Conservation (phyloP, 1,284 basidiomycete genomes). For the Tetrapyrgos nigripes region DNA sequence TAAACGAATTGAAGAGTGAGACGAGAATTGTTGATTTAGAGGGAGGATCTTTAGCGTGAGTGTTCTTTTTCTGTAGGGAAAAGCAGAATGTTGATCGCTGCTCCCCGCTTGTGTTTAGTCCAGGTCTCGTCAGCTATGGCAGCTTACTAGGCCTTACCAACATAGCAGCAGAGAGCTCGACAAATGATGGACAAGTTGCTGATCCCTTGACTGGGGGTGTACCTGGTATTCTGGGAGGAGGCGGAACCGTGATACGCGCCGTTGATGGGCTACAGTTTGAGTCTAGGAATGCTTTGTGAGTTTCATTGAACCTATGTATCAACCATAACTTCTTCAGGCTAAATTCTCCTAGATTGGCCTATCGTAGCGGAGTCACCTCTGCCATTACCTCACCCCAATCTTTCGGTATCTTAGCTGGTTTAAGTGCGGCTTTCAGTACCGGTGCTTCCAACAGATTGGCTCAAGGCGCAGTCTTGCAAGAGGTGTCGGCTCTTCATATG, state of each 20-base stretch:
- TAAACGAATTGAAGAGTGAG: conserved; percentile 16
- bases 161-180: conserved; percentile 68
- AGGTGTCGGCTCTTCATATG: conserved; percentile 77
- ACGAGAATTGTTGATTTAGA: conserved; percentile 50
- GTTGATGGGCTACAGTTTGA: conserved; percentile 78
- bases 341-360: conserved; percentile 54
- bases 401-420: conserved; percentile 65
- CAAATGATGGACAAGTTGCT: conserved; percentile 67
- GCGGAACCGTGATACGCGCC: conserved; percentile 64
- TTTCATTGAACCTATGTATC: conserved; percentile 6
- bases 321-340: background rate
- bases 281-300: conserved; percentile 74
- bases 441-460: conserved; percentile 69
- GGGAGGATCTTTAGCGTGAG: conserved; percentile 56
- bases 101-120: conserved; percentile 43
- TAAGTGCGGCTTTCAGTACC: conserved; percentile 71
- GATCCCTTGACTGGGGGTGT: conserved; percentile 53
- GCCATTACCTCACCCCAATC: conserved; percentile 70
- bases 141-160: conserved; percentile 65
- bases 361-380: conserved; percentile 67
- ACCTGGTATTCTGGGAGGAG: conserved; percentile 51
- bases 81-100: no score
- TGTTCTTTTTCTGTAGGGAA: conserved; percentile 8
- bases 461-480: conserved; percentile 71
- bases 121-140: conserved; percentile 66